Evolutionary conservation across 2,329 filamentous ascomycete genomes (phyloP).

Genomic region (Botrytis squamosa): DNA sequence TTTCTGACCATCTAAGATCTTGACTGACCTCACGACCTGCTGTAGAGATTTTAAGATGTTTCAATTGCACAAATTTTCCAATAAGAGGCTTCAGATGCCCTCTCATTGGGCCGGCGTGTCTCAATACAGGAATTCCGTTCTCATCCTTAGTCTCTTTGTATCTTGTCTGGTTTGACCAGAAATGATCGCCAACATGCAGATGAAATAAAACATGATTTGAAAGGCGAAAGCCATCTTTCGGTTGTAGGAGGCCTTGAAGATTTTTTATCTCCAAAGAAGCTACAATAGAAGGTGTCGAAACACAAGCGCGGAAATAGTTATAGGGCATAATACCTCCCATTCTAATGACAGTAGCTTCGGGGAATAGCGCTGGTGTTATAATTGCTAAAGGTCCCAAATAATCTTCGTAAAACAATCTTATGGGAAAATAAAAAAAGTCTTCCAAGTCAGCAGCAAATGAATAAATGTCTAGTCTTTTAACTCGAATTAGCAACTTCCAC

Average conservation of each 20-base stretch:
- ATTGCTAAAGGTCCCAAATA: not conserved
- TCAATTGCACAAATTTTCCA: not conserved
- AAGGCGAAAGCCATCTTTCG: not conserved
- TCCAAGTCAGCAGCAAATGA: not conserved
- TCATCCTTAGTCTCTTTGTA: not conserved
- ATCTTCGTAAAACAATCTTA: rapidly evolving
- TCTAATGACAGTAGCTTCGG: not conserved
- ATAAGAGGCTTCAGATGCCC: not conserved
- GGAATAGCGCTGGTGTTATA: not conserved
- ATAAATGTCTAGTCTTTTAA: not conserved
- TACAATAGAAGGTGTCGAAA: not conserved
- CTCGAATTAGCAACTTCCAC: not conserved
- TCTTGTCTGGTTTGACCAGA: not conserved
- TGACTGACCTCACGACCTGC: not conserved
- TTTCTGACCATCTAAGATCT: not conserved
- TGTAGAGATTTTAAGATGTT: not conserved
- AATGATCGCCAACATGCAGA: not conserved
- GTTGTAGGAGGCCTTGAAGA: not conserved
- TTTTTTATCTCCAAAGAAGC: not conserved
- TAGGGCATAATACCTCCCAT: not conserved
- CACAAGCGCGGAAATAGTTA: not conserved
- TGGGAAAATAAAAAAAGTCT: not conserved
- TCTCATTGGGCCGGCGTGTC: not conserved
- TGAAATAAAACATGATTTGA: not conserved
- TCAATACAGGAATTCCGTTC: not conserved